Base-by-base conservation (phyloP, 2,329 filamentous ascomycete genomes). In the Bipolaris sorokiniana region DNA sequence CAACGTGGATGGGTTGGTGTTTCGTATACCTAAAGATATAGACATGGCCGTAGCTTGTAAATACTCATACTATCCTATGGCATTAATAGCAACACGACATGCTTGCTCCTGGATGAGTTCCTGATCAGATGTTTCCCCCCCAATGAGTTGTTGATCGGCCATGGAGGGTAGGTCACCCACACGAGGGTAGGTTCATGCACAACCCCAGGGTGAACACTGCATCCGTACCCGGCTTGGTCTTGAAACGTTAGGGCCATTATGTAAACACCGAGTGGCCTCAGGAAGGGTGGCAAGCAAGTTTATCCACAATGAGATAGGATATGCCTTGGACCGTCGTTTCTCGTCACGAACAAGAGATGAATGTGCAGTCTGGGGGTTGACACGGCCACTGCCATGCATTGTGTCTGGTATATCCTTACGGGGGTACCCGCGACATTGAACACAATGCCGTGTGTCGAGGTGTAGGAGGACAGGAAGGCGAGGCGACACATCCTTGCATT, bases 131-230 rank as follows among this genome's bases (percentile, higher is more conserved):
- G 34, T 26, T 47, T 53, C 23, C 20, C 15, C 26, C 20, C 31
- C n/a, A 23, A 40, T 28, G 20, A 31, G 26, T 28, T 40, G 28
- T 7, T 22, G 37, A 34, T 56, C 10, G 37, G 13, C 10, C n/a
- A 31, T 42, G 15, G n/a, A 18, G 47, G 51, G 7, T 33, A 41
- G n/a, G 28, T 13, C 31, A 15, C n/a, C 20, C n/a, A 47, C 53
- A 62, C 49, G 41, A 23, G 23, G 18, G 26, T 31, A 28, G 18
- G 37, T 51, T 56, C 48, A 60, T 51, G 53, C 50, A 23, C 41
- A 18, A 36, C 45, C 50, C 52, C 48, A 50, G 33, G 7, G 44
- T 41, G 38, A 23, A 38, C 23, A 22, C 11, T 26, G 26, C 20
- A 37, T 9, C 33, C 11, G 23, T 40, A n/a, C 22, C 26, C 23